phyloP scores from a whole-genome alignment of 1,284 basidiomycete genomes.

The Puccinia hordei region DNA sequence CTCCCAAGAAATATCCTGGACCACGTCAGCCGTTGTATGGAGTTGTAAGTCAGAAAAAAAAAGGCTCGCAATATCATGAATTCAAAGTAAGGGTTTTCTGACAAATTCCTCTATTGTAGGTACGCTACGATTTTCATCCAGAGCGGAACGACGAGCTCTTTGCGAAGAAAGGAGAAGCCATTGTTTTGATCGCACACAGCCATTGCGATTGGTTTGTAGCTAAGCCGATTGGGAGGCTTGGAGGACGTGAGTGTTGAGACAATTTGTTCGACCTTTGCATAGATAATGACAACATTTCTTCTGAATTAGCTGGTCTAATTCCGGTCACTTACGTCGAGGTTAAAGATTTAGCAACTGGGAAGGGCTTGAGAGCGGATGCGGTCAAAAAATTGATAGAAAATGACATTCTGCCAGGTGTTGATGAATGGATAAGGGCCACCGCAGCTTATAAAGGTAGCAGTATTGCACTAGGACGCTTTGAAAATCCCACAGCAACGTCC shows the following conservation, averaged over 20 bases:
- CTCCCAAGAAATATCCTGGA: not conserved
- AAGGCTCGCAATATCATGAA: not conserved
- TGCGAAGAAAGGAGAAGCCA: constrained; percentile 42
- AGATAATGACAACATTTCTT: not conserved
- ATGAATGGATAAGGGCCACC: constrained; percentile 97
- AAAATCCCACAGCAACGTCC: constrained; percentile 65
- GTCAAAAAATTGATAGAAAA: constrained; percentile 77
- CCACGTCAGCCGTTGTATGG: constrained; percentile 35
- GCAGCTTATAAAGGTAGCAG: constrained; percentile 93
- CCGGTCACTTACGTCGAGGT: constrained; percentile 96
- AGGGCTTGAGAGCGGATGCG: constrained; percentile 62
- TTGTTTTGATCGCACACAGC: constrained; percentile 66
- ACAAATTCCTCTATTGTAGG: constrained; percentile 6
- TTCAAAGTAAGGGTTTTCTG: not conserved
- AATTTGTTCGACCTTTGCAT: not conserved
- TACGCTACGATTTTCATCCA: constrained; percentile 35
- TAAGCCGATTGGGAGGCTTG: constrained; percentile 47
- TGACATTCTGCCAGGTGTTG: constrained; percentile 85
- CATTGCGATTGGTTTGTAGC: constrained; percentile 62
- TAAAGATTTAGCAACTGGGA: constrained; percentile 79
- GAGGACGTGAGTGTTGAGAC: constrained; percentile 41
- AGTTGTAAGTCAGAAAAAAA: constrained; percentile 18
- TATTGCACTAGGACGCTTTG: constrained; percentile 88
- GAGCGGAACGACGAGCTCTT: constrained; percentile 34
- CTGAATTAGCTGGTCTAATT: constrained; percentile 75